These are phyloP conservation scores for Periconia sp. DNA, from an alignment of 2,329 filamentous ascomycete species.

Conservation along the genomic window DNA sequence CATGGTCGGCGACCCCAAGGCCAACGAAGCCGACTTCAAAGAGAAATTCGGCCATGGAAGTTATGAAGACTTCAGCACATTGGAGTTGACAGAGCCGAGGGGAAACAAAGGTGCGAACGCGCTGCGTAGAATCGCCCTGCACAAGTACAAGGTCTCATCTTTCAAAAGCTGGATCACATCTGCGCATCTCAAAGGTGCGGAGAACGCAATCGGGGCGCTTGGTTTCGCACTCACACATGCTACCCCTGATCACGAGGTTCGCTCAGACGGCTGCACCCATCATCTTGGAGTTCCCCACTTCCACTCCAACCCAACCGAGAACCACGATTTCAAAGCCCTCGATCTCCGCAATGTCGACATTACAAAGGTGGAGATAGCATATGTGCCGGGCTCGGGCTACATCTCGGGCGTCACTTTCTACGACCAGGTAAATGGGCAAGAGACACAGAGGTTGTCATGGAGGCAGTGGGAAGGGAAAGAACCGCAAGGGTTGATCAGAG, in stretches of 20 bases:
- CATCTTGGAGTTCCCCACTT: constrained; percentile 19
- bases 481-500: constrained; percentile 19
- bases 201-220: constrained; percentile 25
- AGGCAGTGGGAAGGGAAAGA: constrained; percentile 27
- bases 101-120: constrained; percentile 15
- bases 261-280: constrained; percentile 20
- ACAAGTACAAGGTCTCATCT: constrained; percentile 21
- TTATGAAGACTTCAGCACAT: constrained; percentile 28
- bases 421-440: constrained; percentile 19
- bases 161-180: constrained; percentile 14
- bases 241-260: constrained; percentile 5
- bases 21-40: constrained; percentile 13
- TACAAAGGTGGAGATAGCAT: constrained; percentile 28
- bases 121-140: constrained; percentile 22
- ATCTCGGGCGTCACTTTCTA: constrained; percentile 28
- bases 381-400: constrained; percentile 23
- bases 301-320: constrained; percentile 5
- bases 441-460: constrained; percentile 20
- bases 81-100: constrained; percentile 25
- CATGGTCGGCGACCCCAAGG: constrained; percentile 28
- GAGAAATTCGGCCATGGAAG: constrained; percentile 14
- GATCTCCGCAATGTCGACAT: constrained; percentile 24
- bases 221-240: constrained; percentile 20
- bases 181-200: constrained; percentile 15
- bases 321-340: constrained; percentile 16